Conservation (phyloP, 306 rosid species). For the Neltuma alba region DNA sequence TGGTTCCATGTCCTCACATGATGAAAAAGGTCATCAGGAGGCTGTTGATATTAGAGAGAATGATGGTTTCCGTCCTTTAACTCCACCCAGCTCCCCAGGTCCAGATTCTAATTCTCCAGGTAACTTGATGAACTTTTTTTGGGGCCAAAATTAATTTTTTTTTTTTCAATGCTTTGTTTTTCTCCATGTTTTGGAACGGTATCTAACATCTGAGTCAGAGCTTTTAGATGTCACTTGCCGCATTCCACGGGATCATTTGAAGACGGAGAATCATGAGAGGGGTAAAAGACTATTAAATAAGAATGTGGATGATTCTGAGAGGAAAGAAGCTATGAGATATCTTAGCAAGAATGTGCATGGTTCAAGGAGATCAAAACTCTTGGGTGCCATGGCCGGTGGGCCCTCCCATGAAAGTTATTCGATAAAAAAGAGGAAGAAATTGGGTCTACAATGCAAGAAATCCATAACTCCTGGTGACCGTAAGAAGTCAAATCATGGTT, state of each 20-base stretch:
- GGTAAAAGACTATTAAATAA: constrained; percentile 44
- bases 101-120: constrained; percentile 53
- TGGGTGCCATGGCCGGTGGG: constrained; percentile 31
- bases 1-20: not conserved
- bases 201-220: constrained; percentile 33
- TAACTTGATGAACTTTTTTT: constrained; percentile 34
- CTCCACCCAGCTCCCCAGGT: constrained; percentile 65
- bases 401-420: constrained; percentile 36
- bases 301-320: constrained; percentile 33
- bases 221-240: constrained; percentile 43
- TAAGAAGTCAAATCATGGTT: constrained; percentile 51
- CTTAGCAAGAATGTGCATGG: constrained; percentile 45
- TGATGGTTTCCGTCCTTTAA: constrained; percentile 48
- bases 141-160: no score
- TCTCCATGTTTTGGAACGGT: not conserved
- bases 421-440: constrained; percentile 61
- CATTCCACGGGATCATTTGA: constrained; percentile 50
- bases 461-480: constrained; percentile 34
- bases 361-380: constrained; percentile 45
- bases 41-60: constrained; percentile 29
- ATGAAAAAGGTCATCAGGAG: constrained; percentile 1
- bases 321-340: constrained; percentile 56
- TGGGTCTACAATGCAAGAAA: constrained; percentile 51
- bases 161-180: not conserved
- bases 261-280: constrained; percentile 37